phyloP scores from a whole-genome alignment of 306 rosid genomes.

The Pterocarpus santalinus region DNA sequence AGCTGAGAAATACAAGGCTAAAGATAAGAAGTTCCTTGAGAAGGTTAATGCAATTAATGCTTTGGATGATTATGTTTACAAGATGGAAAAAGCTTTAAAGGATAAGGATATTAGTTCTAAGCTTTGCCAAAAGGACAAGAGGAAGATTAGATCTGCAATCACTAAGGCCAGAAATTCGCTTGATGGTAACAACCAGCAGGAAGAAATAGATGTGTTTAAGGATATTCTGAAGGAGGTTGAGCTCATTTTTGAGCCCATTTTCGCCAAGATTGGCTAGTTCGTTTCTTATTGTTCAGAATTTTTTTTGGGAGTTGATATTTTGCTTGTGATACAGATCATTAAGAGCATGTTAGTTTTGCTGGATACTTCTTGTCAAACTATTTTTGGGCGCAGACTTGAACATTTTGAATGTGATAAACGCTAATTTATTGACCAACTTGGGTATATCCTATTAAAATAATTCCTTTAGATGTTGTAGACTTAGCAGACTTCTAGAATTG shows the following conservation, averaged over 20 bases:
- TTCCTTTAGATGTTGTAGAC: not conserved
- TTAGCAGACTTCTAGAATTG: not conserved
- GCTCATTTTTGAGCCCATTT: conserved; percentile 45
- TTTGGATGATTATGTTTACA: conserved; percentile 52
- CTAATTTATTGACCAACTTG: not conserved
- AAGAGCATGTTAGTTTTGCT: not conserved
- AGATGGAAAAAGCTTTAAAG: conserved; percentile 46
- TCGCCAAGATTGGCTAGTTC: not conserved
- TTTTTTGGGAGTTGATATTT: not conserved
- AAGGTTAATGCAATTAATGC: conserved; percentile 45
- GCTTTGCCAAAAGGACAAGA: conserved; percentile 28
- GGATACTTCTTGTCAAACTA: not conserved
- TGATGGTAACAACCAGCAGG: not conserved
- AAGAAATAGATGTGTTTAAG: too few relatives aligned
- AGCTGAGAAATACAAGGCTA: conserved; percentile 53
- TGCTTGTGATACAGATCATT: not conserved
- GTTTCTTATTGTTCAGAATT: not conserved
- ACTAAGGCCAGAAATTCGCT: conserved; percentile 42
- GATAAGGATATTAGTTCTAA: conserved; percentile 26
- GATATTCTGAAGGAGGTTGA: conserved; percentile 37
- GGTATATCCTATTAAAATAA: not conserved
- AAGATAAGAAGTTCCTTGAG: conserved; percentile 53
- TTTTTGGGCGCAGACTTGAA: not conserved
- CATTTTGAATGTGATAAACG: not conserved
- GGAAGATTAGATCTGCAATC: conserved; percentile 50